Base-by-base conservation (phyloP, 805 yeast species). In the Yarrowia porcina region DNA sequence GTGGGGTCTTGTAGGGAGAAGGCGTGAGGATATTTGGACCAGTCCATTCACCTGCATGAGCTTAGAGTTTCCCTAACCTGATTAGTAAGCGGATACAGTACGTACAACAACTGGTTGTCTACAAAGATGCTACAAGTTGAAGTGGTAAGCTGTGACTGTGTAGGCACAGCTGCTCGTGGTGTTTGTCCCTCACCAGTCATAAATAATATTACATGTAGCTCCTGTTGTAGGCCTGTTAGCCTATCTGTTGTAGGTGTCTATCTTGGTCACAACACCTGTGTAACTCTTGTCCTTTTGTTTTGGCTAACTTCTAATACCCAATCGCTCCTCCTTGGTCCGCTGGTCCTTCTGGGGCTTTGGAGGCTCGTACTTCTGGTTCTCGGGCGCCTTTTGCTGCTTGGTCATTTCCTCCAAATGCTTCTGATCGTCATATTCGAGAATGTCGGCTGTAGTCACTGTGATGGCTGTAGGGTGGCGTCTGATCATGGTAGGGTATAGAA, bases 381-480 rank as follows among this genome's bases (percentile, higher is more conserved):
- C 49, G 6, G 38, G 36, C 28, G 25, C 33, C 66, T 23, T 63
- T 38, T 36, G 65, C 57, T 44, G 52, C 57, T 66, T 68, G 63
- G 21, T 56, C 45, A 36, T 17, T 23, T 52, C 59, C 13, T 52
- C 59, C 33, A 23, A 11, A 11, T 35, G 42, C 33, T 52, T 52
- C 33, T 52, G 59, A 56, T 80, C 81, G 63, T 81, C 84, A 65
- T 78, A 80, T 59, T 77, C 81, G 65, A 75, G 71, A 11, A 85
- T 77, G 67, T 86, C 89, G 67, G 85, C 89, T 0, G 86, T 84
- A 1, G 85, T 82, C 42, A 86, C 78, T 64, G 79, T 80, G 61
- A 86, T 85, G 1, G 83, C 78, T 0, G 90, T 86, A 4, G 90
- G 87, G 13, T 83, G 85, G 68, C 89, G 76, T 72, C 89, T 75